Conservation (phyloP, 495 filamentous ascomycete genomes). For the Podospora anserina region DNA sequence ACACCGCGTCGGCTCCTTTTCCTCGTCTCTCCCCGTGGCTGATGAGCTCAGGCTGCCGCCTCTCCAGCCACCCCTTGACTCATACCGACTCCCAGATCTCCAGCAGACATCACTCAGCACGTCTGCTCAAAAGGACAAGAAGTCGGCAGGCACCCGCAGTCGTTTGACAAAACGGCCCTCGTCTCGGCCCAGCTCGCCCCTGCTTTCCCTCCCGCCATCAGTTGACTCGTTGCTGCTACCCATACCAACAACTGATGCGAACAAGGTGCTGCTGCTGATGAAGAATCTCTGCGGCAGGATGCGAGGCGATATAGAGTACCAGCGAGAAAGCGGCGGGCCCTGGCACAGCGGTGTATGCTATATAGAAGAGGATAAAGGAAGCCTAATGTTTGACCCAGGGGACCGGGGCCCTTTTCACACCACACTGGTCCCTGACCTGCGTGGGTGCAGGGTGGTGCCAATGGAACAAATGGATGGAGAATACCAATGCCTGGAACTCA, state of each 20-base stretch:
- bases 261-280: slow-evolving; percentile 65
- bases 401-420: slow-evolving; percentile 48
- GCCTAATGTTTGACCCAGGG: slow-evolving; percentile 59
- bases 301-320: slow-evolving; percentile 66
- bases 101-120: slow-evolving; percentile 30
- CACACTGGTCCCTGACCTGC: slow-evolving; percentile 69
- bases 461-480: slow-evolving; percentile 60
- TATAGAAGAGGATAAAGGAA: slow-evolving; percentile 64
- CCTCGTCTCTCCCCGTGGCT: slow-evolving; percentile 42
- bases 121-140: slow-evolving; percentile 41
- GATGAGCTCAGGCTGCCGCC: slow-evolving; percentile 41
- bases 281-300: slow-evolving; percentile 64
- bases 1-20: slow-evolving; percentile 54
- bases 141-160: slow-evolving; percentile 33
- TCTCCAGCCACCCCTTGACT: slow-evolving; percentile 37
- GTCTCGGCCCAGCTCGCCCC: slow-evolving; percentile 49
- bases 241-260: slow-evolving; percentile 58
- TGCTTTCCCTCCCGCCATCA: slow-evolving; percentile 44
- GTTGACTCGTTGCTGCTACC: slow-evolving; percentile 55
- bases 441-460: slow-evolving; percentile 79
- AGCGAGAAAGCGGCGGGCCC: slow-evolving; percentile 48
- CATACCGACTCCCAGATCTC: slow-evolving; percentile 38
- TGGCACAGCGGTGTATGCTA: slow-evolving; percentile 64
- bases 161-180: slow-evolving; percentile 49
- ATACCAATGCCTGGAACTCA: slow-evolving; percentile 76